phyloP scores from a whole-genome alignment of 768 basidiomycete species.

The Leccinum subtestaceum region DNA sequence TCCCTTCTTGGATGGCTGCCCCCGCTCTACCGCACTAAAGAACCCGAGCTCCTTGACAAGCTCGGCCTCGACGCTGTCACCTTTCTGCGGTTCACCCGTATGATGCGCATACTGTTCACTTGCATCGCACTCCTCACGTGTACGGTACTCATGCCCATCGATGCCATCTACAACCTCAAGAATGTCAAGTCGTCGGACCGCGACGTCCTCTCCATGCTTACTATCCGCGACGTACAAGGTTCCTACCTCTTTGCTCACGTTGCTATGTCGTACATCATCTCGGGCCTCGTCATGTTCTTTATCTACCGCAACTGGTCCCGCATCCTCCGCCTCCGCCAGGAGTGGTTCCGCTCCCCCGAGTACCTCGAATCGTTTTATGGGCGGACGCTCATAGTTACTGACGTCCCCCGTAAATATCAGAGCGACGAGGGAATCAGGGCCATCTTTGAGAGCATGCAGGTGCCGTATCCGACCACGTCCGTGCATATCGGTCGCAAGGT shows the following conservation, averaged over 20 bases:
- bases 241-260: slow-evolving; percentile 81
- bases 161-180: slow-evolving; percentile 78
- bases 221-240: slow-evolving; percentile 79
- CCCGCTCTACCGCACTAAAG: slow-evolving; percentile 78
- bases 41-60: slow-evolving; percentile 85
- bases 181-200: slow-evolving; percentile 48
- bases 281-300: slow-evolving; percentile 64
- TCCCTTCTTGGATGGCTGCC: slow-evolving; percentile 88
- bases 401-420: slow-evolving; percentile 77
- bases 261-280: slow-evolving; percentile 78
- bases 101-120: slow-evolving; percentile 74
- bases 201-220: slow-evolving; percentile 74
- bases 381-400: slow-evolving; percentile 79
- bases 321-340: slow-evolving; percentile 75
- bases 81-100: slow-evolving; percentile 87
- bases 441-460: slow-evolving; percentile 69
- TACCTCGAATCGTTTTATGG: slow-evolving; percentile 91
- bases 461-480: slow-evolving; percentile 89
- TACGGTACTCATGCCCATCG: slow-evolving; percentile 79
- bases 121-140: slow-evolving; percentile 63
- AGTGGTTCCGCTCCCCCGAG: slow-evolving; percentile 89
- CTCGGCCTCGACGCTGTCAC: slow-evolving; percentile 91
- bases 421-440: slow-evolving; percentile 79
- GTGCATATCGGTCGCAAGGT: slow-evolving; percentile 88
- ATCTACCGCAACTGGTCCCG: slow-evolving; percentile 73